A percentile compares a stretch with the other conserved stretches of the same genome.
phyloP scores from a whole-genome alignment of 805 yeast species.

The Kuraishia ogatae region DNA sequence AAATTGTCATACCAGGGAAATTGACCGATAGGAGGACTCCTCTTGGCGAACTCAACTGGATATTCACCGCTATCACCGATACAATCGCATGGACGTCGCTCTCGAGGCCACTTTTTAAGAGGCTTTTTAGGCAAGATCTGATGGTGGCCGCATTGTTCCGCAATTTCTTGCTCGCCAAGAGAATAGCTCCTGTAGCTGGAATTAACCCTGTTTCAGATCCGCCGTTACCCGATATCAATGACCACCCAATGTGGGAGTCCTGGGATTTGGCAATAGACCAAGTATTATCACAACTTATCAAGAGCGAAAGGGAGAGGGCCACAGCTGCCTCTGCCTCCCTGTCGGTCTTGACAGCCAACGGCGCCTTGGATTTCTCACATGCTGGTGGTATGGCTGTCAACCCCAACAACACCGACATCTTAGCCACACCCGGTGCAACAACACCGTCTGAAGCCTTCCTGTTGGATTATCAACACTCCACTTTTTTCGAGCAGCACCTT shows the following conservation, averaged over 20 bases:
- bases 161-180: conserved; percentile 83
- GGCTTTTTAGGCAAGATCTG: conserved; percentile 87
- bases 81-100: conserved; percentile 96
- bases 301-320: conserved; percentile 20
- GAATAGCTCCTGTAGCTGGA: conserved; percentile 87
- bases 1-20: conserved; percentile 78
- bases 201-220: conserved; percentile 96
- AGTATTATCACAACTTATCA: conserved; percentile 65
- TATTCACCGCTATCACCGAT: conserved; percentile 95
- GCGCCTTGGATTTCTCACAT: conserved; percentile 6
- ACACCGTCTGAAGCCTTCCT: conserved; percentile 6
- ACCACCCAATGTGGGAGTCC: conserved; percentile 94
- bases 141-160: conserved; percentile 96
- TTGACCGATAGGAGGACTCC: conserved; percentile 92
- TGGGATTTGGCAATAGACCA: conserved; percentile 98
- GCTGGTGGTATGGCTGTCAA: not conserved
- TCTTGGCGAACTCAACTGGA: conserved; percentile 93
- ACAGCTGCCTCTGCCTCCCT: conserved; percentile 15
- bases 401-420: not conserved
- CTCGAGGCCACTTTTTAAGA: conserved; percentile 80
- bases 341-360: not conserved
- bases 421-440: not conserved
- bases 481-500: conserved; percentile 91
- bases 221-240: conserved; percentile 74
- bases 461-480: conserved; percentile 73